Evolutionary conservation across 371 early-diverging fungal species (phyloP).

Genomic region (Mucor mucedo): DNA sequence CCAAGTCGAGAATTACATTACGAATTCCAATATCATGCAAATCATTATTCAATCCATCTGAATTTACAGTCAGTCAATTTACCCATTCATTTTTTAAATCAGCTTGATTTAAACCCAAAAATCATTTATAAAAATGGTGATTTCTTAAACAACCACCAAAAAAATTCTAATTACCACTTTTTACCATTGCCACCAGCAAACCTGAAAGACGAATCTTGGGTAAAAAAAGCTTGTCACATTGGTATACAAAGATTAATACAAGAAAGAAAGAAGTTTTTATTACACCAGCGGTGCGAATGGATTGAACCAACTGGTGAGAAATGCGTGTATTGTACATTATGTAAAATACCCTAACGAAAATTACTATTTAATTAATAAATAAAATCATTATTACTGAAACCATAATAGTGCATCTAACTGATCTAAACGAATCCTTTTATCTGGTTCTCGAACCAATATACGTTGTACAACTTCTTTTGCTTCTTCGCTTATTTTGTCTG

Average conservation of each 20-base stretch:
- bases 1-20: not conserved
- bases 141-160: not conserved
- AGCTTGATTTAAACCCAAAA: slow-evolving; percentile 6
- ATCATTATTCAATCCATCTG: slow-evolving; percentile 1
- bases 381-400: slow-evolving; percentile 15
- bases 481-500: slow-evolving; percentile 21
- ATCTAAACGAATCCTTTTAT: slow-evolving; percentile 23
- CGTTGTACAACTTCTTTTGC: slow-evolving; percentile 39
- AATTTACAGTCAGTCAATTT: slow-evolving; percentile 1
- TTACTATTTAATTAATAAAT: not conserved
- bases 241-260: slow-evolving; percentile 3
- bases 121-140: slow-evolving; percentile 1
- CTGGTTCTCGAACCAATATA: slow-evolving; percentile 35
- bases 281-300: slow-evolving; percentile 7
- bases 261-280: slow-evolving; percentile 1
- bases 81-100: not conserved
- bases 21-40: slow-evolving; percentile 2
- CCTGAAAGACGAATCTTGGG: slow-evolving; percentile 1
- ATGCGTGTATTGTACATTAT: slow-evolving; percentile 15
- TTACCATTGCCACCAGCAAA: not conserved
- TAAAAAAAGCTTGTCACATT: slow-evolving; percentile 1
- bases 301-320: slow-evolving; percentile 13
- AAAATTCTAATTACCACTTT: not conserved
- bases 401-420: slow-evolving; percentile 29
- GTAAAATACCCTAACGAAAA: not conserved